Conservation (phyloP, 1,284 basidiomycete genomes). For the Leccinum cinnamomeum region DNA sequence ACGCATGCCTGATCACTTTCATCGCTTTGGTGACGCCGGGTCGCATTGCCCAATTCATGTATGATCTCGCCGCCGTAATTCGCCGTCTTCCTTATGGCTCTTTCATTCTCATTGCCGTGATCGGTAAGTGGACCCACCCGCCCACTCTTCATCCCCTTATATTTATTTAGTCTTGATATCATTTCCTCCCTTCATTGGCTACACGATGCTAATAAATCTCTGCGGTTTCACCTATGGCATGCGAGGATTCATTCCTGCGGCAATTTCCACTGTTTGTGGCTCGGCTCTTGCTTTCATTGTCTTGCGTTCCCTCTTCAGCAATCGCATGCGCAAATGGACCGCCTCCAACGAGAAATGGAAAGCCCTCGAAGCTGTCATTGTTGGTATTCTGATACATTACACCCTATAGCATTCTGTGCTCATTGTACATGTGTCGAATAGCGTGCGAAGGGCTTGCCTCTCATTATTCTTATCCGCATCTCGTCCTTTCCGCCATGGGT, state of each 20-base stretch:
- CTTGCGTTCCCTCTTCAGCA: slow-evolving; percentile 60
- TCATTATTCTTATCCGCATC: slow-evolving; percentile 79
- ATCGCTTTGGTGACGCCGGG: slow-evolving; percentile 60
- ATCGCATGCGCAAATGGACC: slow-evolving; percentile 57
- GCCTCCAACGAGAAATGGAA: slow-evolving; percentile 68
- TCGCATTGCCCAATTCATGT: slow-evolving; percentile 66
- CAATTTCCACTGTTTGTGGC: slow-evolving; percentile 62
- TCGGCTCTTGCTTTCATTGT: slow-evolving; percentile 63
- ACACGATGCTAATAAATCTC: slow-evolving; percentile 63
- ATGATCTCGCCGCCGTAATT: slow-evolving; percentile 65
- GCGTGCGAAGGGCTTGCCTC: slow-evolving; percentile 68
- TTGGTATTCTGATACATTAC: slow-evolving; percentile 38
- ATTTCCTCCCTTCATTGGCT: slow-evolving; percentile 79
- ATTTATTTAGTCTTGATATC: slow-evolving; percentile 55
- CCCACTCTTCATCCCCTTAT: slow-evolving; percentile 11
- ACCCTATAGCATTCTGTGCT: slow-evolving; percentile 1
- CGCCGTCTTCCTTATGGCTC: slow-evolving; percentile 62
- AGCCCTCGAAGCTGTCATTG: slow-evolving; percentile 74
- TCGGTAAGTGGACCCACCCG: slow-evolving; percentile 44
- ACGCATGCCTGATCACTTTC: slow-evolving; percentile 29
- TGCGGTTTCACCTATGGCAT: slow-evolving; percentile 84
- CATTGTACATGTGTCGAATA: slow-evolving; percentile 29
- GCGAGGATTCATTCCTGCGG: slow-evolving; percentile 67
- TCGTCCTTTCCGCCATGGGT: slow-evolving; percentile 84
- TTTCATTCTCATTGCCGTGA: slow-evolving; percentile 50